Evolutionary conservation across 352 stramenopile species (phyloP).

Genomic region (Phytophthora tubulina): DNA sequence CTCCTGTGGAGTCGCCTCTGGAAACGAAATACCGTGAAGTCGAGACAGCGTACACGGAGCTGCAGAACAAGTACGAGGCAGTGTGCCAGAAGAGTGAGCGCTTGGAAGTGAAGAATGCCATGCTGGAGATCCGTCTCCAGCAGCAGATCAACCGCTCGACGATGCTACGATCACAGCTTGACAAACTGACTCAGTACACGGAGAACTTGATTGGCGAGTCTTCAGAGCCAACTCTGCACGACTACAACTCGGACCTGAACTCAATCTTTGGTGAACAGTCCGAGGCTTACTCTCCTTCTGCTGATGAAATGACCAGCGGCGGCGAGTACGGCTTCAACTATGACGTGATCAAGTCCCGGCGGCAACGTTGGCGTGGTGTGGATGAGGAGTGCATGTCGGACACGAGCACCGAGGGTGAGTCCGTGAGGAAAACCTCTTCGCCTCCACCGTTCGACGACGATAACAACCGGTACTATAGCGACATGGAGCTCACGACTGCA

Average conservation of each 20-base stretch:
- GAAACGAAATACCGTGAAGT: constrained; percentile 65
- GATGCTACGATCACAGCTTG: constrained; percentile 71
- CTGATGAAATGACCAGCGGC: constrained; percentile 46
- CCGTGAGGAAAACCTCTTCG: constrained; percentile 45
- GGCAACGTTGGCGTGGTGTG: constrained; percentile 42
- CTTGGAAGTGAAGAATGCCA: constrained; percentile 67
- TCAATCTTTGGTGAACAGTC: constrained; percentile 60
- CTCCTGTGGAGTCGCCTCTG: constrained; percentile 29
- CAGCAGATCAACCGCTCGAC: constrained; percentile 73
- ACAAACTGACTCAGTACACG: constrained; percentile 78
- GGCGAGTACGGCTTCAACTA: constrained; percentile 57
- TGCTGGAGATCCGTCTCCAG: constrained; percentile 71
- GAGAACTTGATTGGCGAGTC: constrained; percentile 70
- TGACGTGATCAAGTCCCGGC: constrained; percentile 48
- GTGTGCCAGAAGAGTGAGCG: constrained; percentile 56
- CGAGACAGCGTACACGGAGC: constrained; percentile 56
- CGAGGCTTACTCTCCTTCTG: constrained; percentile 50
- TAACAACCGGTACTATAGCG: constrained; percentile 45
- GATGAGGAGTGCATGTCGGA: constrained; percentile 74
- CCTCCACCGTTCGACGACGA: constrained; percentile 35
- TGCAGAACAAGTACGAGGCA: constrained; percentile 66
- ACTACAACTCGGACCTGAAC: constrained; percentile 62
- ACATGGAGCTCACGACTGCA: constrained; percentile 39
- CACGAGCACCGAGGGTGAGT: constrained; percentile 57
- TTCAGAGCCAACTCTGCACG: constrained; percentile 57